Percentiles rank a stretch among this genome's conserved stretches.
phyloP scores from a whole-genome alignment of 257 asterid genomes.

The Ligustrum vulgare region DNA sequence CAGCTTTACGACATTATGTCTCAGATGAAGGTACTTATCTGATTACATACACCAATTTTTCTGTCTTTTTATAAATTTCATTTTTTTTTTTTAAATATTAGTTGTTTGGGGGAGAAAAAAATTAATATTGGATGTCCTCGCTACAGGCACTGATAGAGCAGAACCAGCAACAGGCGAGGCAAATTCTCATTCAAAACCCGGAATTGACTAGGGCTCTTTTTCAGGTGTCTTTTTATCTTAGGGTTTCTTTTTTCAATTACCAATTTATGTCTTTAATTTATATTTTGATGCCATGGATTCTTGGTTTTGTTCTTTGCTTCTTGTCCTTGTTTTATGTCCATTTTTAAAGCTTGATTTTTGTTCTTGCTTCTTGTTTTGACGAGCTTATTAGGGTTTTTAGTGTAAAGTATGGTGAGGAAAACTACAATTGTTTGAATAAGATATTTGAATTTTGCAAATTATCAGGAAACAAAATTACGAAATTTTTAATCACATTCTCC shows the following conservation, averaged over 20 bases:
- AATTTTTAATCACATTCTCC: too few relatives aligned
- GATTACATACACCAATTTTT: not conserved
- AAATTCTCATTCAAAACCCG: slow-evolving; percentile 89
- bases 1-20: slow-evolving; percentile 91
- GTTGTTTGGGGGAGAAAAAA: not conserved
- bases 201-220: slow-evolving; percentile 84
- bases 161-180: slow-evolving; percentile 92
- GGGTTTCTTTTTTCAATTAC: slow-evolving; percentile 16
- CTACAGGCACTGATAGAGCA: slow-evolving; percentile 73
- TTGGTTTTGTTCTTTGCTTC: not conserved
- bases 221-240: slow-evolving; percentile 52
- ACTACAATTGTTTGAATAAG: not conserved
- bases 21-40: slow-evolving; percentile 82
- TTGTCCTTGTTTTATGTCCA: not conserved
- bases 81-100: not conserved
- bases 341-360: too few relatives aligned
- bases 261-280: slow-evolving; percentile 1
- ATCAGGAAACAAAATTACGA: not conserved
- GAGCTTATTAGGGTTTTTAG: not conserved
- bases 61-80: not conserved
- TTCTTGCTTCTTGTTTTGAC: not conserved
- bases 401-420: not conserved
- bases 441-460: not conserved
- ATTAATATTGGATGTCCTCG: not conserved
- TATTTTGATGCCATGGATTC: not conserved